Percentiles rank a stretch among this genome's conserved stretches.
These are phyloP conservation scores for Cytospora schulzeri DNA, from an alignment of 2,329 filamentous ascomycete genomes.

Conservation along the genomic window DNA sequence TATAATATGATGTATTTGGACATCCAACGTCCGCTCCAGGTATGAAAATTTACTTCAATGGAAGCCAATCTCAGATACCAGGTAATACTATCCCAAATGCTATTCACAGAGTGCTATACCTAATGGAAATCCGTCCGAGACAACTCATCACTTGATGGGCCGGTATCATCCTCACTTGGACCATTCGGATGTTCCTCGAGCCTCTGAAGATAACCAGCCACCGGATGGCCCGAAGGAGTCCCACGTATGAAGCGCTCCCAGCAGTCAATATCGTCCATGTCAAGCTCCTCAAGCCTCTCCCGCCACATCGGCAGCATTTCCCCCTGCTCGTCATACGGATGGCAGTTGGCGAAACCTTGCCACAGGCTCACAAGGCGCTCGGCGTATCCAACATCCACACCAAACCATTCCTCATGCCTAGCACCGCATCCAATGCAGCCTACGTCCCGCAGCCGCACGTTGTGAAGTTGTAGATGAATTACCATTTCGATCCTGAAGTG, in stretches of 20 bases:
- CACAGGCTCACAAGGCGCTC: slow-evolving; percentile 32
- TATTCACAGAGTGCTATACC: neutral
- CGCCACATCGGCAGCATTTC: slow-evolving; percentile 32
- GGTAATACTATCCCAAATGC: no score
- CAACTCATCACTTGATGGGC: neutral
- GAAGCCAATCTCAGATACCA: no score
- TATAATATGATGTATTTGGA: neutral
- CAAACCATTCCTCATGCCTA: slow-evolving; percentile 37
- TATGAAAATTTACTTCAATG: no score
- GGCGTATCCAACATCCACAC: slow-evolving; percentile 28
- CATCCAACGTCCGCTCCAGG: no score
- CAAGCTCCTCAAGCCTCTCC: slow-evolving; percentile 30
- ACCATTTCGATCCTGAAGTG: slow-evolving; percentile 36
- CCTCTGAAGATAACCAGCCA: neutral
- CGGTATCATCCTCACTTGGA: no score
- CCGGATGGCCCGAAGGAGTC: neutral
- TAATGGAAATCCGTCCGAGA: neutral
- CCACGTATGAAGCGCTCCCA: slow-evolving; percentile 31
- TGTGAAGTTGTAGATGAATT: slow-evolving; percentile 35
- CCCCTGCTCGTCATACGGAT: slow-evolving; percentile 36
- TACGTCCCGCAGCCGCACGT: slow-evolving; percentile 33
- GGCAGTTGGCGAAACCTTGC: slow-evolving; percentile 34
- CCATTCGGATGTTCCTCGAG: neutral
- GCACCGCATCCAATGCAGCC: slow-evolving; percentile 32
- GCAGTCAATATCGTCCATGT: slow-evolving; percentile 33